These are phyloP conservation scores for Friedmanniomyces endolithicus DNA, from an alignment of 495 filamentous ascomycete genomes.

Conservation along the genomic window DNA sequence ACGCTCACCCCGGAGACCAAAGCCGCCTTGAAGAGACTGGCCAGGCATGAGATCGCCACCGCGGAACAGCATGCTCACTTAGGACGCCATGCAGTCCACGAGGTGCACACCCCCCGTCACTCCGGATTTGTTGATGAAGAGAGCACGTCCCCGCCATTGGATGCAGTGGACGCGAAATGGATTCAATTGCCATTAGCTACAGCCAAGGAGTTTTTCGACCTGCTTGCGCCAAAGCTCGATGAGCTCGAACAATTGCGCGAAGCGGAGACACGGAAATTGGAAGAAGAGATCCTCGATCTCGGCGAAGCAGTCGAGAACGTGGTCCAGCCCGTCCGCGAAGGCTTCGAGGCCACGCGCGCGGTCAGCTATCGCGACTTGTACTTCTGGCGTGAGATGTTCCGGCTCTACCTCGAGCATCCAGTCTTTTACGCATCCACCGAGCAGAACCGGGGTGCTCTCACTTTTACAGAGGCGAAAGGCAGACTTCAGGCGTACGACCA, in stretches of 20 bases:
- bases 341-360: slow-evolving; percentile 11
- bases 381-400: slow-evolving; percentile 61
- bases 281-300: slow-evolving; percentile 40
- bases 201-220: slow-evolving; percentile 56
- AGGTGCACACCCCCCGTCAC: not conserved
- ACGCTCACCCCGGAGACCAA: slow-evolving; percentile 42
- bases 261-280: slow-evolving; percentile 43
- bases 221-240: slow-evolving; percentile 48
- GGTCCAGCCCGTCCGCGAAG: slow-evolving; percentile 42
- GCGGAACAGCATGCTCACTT: slow-evolving; percentile 5
- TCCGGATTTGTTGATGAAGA: not conserved
- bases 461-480: slow-evolving; percentile 39
- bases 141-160: not conserved
- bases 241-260: slow-evolving; percentile 48
- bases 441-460: slow-evolving; percentile 43
- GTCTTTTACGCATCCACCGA: slow-evolving; percentile 63
- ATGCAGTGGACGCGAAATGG: slow-evolving; percentile 5
- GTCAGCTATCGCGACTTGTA: slow-evolving; percentile 42
- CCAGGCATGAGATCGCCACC: slow-evolving; percentile 14
- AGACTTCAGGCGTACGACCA: slow-evolving; percentile 22
- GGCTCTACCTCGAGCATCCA: slow-evolving; percentile 53
- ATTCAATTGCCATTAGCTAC: slow-evolving; percentile 55
- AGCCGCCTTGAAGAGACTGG: slow-evolving; percentile 39
- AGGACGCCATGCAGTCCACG: not conserved
- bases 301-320: slow-evolving; percentile 45